Conservation (phyloP, 345 rosid genomes). For the Abelmoschus esculentus region DNA sequence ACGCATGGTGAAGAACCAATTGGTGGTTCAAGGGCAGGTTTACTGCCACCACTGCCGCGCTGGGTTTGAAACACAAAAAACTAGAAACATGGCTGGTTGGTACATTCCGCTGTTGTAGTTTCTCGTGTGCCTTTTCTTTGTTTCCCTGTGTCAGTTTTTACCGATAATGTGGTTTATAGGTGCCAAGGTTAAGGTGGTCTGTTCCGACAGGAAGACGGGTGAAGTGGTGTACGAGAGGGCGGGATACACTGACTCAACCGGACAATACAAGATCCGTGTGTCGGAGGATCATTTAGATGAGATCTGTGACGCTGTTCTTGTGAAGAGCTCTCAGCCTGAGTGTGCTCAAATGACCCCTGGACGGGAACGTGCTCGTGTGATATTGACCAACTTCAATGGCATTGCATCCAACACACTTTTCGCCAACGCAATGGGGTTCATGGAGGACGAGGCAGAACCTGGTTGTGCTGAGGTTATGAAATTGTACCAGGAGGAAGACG, state of each 20-base stretch:
- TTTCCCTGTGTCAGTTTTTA: not conserved
- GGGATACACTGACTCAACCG: slow-evolving; percentile 52
- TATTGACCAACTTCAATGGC: slow-evolving; percentile 69
- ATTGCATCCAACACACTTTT: slow-evolving; percentile 40
- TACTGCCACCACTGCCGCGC: not conserved
- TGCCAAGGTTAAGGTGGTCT: slow-evolving; percentile 68
- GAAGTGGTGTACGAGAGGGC: slow-evolving; percentile 46
- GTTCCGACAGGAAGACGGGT: slow-evolving; percentile 50
- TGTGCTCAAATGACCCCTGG: slow-evolving; percentile 51
- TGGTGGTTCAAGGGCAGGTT: no score
- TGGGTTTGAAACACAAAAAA: slow-evolving; percentile 74
- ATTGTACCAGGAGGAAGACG: slow-evolving; percentile 46
- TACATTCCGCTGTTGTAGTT: not conserved
- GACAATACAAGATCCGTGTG: slow-evolving; percentile 52
- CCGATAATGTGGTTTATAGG: slow-evolving; percentile 26
- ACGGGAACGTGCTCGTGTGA: slow-evolving; percentile 72
- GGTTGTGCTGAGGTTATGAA: slow-evolving; percentile 65
- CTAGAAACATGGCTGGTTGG: slow-evolving; percentile 60
- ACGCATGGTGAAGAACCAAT: no score
- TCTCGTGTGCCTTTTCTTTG: no score
- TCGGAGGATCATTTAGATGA: slow-evolving; percentile 71
- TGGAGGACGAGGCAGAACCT: slow-evolving; percentile 31
- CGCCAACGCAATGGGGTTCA: slow-evolving; percentile 62
- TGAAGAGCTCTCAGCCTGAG: slow-evolving; percentile 54
- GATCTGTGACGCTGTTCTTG: slow-evolving; percentile 53